Evolutionary conservation across 1,139 yeast species (phyloP), one percentile per base, ranked within the genome.

Genomic region (Debaryomycetaceae sp.): DNA sequence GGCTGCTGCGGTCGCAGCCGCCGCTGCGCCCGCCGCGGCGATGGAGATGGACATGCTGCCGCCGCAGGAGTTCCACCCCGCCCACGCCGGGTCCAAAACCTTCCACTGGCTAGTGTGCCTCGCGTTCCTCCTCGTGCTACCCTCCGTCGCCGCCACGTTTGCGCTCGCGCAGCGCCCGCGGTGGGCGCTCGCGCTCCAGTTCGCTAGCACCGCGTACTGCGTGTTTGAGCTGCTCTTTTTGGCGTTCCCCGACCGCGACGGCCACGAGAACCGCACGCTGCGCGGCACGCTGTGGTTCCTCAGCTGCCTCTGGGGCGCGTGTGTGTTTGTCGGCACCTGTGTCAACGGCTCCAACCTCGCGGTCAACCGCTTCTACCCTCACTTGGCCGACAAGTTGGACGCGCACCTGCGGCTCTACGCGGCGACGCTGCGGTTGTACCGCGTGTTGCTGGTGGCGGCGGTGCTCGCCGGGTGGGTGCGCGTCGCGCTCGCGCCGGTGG

Each of bases 401-500:
- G 34, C 38, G 9, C 12, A 8, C 6, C 18, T 5, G 28, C 21
- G 21, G 10, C 21, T 10, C 10, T n/a, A n/a, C 24, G 41, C 38
- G 21, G 10, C 21, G 12, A 18, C 20, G n/a, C 15, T 27, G 11
- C 22, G 16, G 29, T 4, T n/a, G 8, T 27, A 27, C 29, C 8
- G 29, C 10, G 23, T 5, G 6, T 19, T 27, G 10, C 66, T 83
- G 3, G 52, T 75, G 9, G 24, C 71, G 16, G 48, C 60, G 4
- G 71, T 68, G 0, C 38, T 78, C 6, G 65, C 75, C 3, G 89
- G 86, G 1, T 75, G 60, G 74, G 81, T 88, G 6, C 79, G 86
- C 42, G 72, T 76, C 21, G 79, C 88, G 33, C 60, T 89, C 59
- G 93, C 95, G 0, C 88, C 91, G 4, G 78, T 85, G 30, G 83